These are phyloP conservation scores for Fistulinella prunicolor DNA, from an alignment of 768 basidiomycete genomes.

Conservation along the genomic window DNA sequence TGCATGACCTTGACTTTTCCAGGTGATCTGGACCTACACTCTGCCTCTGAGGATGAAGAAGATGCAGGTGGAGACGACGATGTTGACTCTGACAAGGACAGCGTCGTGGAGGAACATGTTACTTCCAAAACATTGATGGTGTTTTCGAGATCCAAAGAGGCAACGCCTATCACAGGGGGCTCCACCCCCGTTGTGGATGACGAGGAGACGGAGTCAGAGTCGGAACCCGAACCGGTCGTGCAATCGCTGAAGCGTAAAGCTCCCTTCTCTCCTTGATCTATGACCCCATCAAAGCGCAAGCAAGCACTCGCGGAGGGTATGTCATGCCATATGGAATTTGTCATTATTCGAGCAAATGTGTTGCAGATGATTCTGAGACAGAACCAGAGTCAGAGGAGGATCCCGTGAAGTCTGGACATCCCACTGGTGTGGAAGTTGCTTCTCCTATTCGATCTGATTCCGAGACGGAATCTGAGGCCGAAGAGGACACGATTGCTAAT, in stretches of 20 bases:
- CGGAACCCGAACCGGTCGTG: too few species aligned
- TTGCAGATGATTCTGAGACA: constrained; percentile 33
- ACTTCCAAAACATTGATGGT: constrained; percentile 24
- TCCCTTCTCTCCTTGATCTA: too few species aligned
- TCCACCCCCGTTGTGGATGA: constrained; percentile 11
- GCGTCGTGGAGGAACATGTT: constrained; percentile 20
- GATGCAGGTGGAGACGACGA: constrained; percentile 19
- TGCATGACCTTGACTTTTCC: constrained; percentile 1
- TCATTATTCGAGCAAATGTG: too few species aligned
- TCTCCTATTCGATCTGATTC: constrained; percentile 25
- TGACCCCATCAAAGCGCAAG: too few species aligned
- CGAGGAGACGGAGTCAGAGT: too few species aligned
- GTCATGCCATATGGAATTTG: too few species aligned
- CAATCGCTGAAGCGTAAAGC: too few species aligned
- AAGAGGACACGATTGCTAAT: constrained; percentile 29
- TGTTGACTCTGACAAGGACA: constrained; percentile 20
- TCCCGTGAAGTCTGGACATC: constrained; percentile 2
- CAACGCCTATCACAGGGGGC: neutral
- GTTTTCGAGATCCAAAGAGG: constrained; percentile 10
- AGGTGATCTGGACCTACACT: constrained; percentile 49
- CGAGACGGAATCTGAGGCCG: constrained; percentile 46
- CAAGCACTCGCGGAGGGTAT: too few species aligned
- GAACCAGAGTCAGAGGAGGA: constrained; percentile 38
- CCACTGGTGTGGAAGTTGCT: constrained; percentile 12
- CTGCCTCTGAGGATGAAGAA: constrained; percentile 45